Evolutionary conservation across 345 rosid genomes (phyloP).

Genomic region (Citrus unshiu): DNA sequence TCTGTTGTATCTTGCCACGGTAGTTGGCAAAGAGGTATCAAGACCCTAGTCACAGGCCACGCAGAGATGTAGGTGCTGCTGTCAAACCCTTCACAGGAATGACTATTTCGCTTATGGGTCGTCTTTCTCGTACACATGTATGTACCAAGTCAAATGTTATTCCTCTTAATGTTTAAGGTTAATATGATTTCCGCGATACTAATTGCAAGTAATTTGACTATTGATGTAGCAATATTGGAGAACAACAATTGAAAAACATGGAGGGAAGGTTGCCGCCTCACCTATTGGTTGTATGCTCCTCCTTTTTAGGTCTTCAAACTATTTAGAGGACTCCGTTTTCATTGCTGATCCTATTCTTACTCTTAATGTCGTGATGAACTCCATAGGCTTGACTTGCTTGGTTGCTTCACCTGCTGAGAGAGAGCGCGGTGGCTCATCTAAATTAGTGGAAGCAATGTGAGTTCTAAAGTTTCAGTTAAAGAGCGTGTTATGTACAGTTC

Average conservation of each 20-base stretch:
- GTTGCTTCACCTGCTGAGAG: conserved; percentile 62
- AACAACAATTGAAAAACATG: conserved; percentile 46
- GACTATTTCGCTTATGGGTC: conserved; percentile 65
- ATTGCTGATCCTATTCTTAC: not conserved
- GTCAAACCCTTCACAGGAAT: conserved; percentile 62
- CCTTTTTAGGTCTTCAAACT: not conserved
- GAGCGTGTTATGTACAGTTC: not conserved
- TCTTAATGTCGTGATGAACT: not conserved
- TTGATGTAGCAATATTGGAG: conserved; percentile 65
- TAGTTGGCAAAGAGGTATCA: conserved; percentile 64
- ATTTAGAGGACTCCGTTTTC: not conserved
- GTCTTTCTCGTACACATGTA: conserved; percentile 69
- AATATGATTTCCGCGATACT: not conserved
- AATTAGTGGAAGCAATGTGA: conserved; percentile 71
- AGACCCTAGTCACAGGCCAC: conserved; percentile 52
- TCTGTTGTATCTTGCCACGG: not conserved
- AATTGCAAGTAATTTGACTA: not conserved
- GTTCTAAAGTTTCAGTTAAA: conserved; percentile 8
- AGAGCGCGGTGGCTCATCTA: conserved; percentile 62
- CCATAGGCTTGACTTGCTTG: conserved; percentile 53
- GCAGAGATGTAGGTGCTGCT: conserved; percentile 28
- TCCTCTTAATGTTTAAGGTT: not conserved
- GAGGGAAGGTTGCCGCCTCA: conserved; percentile 59
- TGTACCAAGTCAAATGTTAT: not conserved
- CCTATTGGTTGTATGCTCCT: conserved; percentile 34